Base-by-base conservation (phyloP, 768 basidiomycete genomes). In the Trametes cinnabarina region DNA sequence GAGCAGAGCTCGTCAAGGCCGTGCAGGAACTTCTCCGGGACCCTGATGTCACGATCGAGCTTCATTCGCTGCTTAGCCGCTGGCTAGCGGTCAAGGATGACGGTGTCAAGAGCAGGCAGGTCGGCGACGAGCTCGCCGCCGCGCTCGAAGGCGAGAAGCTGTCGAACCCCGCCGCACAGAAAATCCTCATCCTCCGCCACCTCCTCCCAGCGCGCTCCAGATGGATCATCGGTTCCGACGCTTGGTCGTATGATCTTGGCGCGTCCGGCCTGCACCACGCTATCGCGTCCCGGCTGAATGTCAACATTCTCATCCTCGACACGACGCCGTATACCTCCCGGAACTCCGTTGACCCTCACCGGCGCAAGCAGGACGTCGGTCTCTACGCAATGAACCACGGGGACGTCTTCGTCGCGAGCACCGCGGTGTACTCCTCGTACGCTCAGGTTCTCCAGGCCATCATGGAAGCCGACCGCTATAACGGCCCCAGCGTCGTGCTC, bases 301-400 rank as follows among this genome's bases (percentile, higher is more conserved):
- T 98, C 74, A 99, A 99, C 76, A 84, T 98, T 57, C 89, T 99
- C 71, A 86, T 98, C 63, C 85, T 98, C 67, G 97, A 99, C 73
- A 94, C 90, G 7, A 74, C 88, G 2, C 92, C 97, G 0, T 99
- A 97, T 74, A 86, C 93, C 2, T 73, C 85, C 34, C 87, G 93
- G 52, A 84, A 87, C 67, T 72, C 79, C 23, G 78, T 74, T 5
- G 90, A 89, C 63, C 86, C 84, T 10, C 79, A 82, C 60, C 85
- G 92, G 58, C 81, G 94, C 55, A 98, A 98, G 76, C 95, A 94
- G 68, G 97, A 99, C 72, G 90, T 95, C 49, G 97, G 96, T 3
- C 78, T 99, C 48, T 99, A 99, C 68, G 97, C 96, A 23, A 94
- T 98, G 90, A 98, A 97, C 76, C 90, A 97, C 71, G 96, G 96